Base-by-base conservation (phyloP, 345 rosid genomes). In the Capsella bursapastoris region DNA sequence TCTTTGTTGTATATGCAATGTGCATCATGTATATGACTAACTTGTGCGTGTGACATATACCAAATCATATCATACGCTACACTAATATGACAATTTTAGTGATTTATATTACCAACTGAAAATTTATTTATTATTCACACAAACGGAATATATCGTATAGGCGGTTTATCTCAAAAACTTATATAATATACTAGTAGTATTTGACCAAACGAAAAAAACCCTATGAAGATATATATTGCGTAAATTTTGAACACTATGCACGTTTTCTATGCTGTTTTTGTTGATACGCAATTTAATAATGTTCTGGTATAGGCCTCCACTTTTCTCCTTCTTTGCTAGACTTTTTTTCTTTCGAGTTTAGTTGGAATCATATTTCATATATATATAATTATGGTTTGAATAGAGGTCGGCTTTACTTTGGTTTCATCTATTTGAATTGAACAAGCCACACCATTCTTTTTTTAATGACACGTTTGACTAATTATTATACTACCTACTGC, bases 391-490 rank as follows among this genome's bases (percentile, higher is more conserved):
- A 28, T 56, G 60, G 75, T 76, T 76, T 76, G 79, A 76, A 60
- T 8, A 64, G 6, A 12, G 27, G 74, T 61, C 74, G 79, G 69
- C 74, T 68, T 22, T 76, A 34, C 44, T 55, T 61, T 76, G 41
- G 28, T 44, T 41, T 61, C 58, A 9, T 69, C 22, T 62, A 14
- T 53, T 22, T 22, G 25, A 22, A 7, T 34, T 76, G 75, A 76
- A 64, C 61, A 48, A 70, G 76, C 71, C 60, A 77, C 60, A 22
- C 0, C 25, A 22, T 22, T 22, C 0, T 22, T 22, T 22, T 22
- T 22, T 22, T 22, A 22, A 22, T 70, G 76, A 77, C 66, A 70
- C 71, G 61, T 77, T 77, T 77, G 76, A 77, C 80, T 77, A 70
- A 64, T 76, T 70, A 76, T 76, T 64, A 56, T 64, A 70, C 27